Base-by-base conservation (phyloP, 495 filamentous ascomycete species). In the Parachaetomium inaequale region DNA sequence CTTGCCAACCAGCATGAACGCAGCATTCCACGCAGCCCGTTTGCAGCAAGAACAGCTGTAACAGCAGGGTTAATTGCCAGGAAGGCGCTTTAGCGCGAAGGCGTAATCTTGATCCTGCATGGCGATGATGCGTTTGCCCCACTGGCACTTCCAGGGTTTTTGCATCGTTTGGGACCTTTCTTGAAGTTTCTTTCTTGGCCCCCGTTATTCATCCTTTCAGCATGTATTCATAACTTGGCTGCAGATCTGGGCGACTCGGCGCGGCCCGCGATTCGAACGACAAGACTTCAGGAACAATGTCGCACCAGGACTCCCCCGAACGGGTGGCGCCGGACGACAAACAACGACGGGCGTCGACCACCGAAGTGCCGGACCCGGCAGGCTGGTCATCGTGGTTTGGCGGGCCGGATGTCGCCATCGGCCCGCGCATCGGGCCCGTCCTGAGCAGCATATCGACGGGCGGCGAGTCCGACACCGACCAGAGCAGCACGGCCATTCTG, bases 401-500 rank as follows among this genome's bases (percentile, higher is more conserved):
- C 56, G 76, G 76, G 14, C 63, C 63, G 3, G 50, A 66, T 14
- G 72, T 75, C 34, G 55, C 34, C 45, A 59, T 78, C 50, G 79
- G 78, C 3, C 75, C 67, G 46, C 70, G 80, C 31, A 82, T 82
- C 58, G 76, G 74, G 21, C 79, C 79, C 19, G 74, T 74, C 15
- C 68, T 78, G 23, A 61, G 72, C 14, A 68, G 62, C 55, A 60
- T 63, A n/a, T 63, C 68, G 43, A 58, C 19, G 32, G 71, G 69
- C 34, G 75, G 78, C 46, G 53, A 55, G 21, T 74, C 74, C 3
- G 73, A 76, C 40, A 74, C 65, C 32, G 75, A 78, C 31, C 66
- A 75, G 38, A 77, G 70, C 52, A 75, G 81, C 63, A 64, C 72
- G 43, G 76, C 70, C 26, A 78, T 80, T 29, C 70, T 94, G 17